Evolutionary conservation across 768 basidiomycete genomes (phyloP).

Genomic region (Termitomyces titanicus): DNA sequence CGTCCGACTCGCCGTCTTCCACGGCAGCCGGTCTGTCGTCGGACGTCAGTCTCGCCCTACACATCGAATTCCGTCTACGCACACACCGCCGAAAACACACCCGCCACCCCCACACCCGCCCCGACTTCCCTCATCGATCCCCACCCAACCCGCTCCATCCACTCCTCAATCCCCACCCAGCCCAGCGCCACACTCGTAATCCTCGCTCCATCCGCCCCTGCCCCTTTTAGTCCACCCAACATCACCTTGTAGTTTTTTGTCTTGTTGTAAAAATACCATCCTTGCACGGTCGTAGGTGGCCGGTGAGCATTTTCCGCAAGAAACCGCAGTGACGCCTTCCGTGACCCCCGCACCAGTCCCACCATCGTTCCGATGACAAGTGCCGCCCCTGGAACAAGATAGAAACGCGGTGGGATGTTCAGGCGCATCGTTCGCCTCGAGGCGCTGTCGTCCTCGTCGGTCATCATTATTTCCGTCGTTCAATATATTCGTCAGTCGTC

Average conservation of each 20-base stretch:
- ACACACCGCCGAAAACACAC: constrained; percentile 53
- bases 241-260: constrained; percentile 90
- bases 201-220: constrained; percentile 50
- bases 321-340: constrained; percentile 70
- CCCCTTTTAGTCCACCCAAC: constrained; percentile 67
- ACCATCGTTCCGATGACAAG: constrained; percentile 60
- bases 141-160: constrained; percentile 32
- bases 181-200: constrained; percentile 38
- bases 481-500: neutral
- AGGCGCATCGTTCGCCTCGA: constrained; percentile 10
- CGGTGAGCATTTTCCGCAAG: constrained; percentile 93
- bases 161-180: constrained; percentile 45
- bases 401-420: constrained; percentile 52
- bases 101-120: constrained; percentile 63
- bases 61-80: constrained; percentile 24
- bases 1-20: constrained; percentile 44
- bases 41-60: constrained; percentile 1
- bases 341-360: constrained; percentile 71
- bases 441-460: constrained; percentile 3
- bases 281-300: constrained; percentile 77
- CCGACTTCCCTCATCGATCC: constrained; percentile 45
- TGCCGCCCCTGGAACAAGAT: constrained; percentile 58
- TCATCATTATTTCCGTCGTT: constrained; percentile 11
- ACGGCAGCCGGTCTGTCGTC: constrained; percentile 52
- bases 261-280: constrained; percentile 97